Evolutionary conservation across 2,329 filamentous ascomycete species (phyloP), one percentile per base, ranked within the genome.

Genomic region (Apiospora koreana): DNA sequence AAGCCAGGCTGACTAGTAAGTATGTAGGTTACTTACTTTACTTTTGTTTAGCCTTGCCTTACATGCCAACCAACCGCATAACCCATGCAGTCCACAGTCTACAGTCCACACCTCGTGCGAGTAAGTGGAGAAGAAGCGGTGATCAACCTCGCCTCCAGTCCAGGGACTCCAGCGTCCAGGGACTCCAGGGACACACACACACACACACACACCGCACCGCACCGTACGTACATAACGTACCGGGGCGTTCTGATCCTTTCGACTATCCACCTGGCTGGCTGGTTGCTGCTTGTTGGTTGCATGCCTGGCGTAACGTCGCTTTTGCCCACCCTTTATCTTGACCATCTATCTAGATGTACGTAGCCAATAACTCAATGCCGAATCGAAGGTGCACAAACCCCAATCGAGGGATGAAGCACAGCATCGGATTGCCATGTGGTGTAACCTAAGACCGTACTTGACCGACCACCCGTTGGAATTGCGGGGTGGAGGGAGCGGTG

Each of bases 101-200:
- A 31, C 28, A 54, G 50, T 31, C 50, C 50, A 54, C 50, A 31
- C 50, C 54, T 38, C 54, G 54, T n/a, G 31, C 54, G 54, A 62
- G 54, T 62, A 62, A 62, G 54, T 62, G 54, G 54, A 62, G 54
- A 62, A 38, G 31, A 12, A 38, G 54, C 54, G 54, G 31, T 62
- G 54, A 62, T 62, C 28, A 62, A 38, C 54, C 54, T 38, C n/a
- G 28, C 54, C 28, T 62, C 28, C 21, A 35, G 5, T 21, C 41
- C 12, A 12, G 2, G 41, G 5, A 10, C 12, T n/a, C n/a, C n/a
- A n/a, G n/a, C n/a, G n/a, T n/a, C n/a, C n/a, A 35, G 5, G 18
- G 16, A 21, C 18, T 21, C 41, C 12, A 12, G 2, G 41, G 5
- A 10, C 12, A 42, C 9, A 42, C 41, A 42, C 41, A 10, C 10